phyloP scores from a whole-genome alignment of 1,284 basidiomycete species.

The Gomphus bonarii region DNA sequence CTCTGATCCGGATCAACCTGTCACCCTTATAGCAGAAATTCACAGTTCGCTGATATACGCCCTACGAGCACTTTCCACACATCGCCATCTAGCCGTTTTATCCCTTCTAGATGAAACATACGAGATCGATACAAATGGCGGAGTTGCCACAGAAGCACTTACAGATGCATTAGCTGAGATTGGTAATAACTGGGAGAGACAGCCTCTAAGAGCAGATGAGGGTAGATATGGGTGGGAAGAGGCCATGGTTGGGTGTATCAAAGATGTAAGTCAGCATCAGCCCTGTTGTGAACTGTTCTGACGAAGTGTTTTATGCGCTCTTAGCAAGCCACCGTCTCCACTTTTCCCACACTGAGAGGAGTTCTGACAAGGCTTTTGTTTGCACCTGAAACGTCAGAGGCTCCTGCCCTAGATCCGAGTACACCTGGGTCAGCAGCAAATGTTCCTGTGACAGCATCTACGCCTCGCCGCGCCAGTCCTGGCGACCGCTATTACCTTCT shows the following conservation, averaged over 20 bases:
- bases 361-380: constrained; percentile 72
- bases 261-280: constrained; percentile 54
- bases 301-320: neutral
- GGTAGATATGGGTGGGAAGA: constrained; percentile 76
- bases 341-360: constrained; percentile 66
- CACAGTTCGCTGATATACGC: constrained; percentile 87
- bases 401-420: constrained; percentile 5
- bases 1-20: constrained; percentile 55
- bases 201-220: constrained; percentile 55
- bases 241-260: constrained; percentile 77
- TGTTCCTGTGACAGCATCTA: constrained; percentile 24
- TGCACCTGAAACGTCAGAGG: constrained; percentile 32
- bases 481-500: constrained; percentile 67
- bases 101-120: constrained; percentile 48
- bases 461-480: constrained; percentile 40
- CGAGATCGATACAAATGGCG: constrained; percentile 18
- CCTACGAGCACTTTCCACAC: constrained; percentile 68
- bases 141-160: constrained; percentile 45
- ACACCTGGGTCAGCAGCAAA: constrained; percentile 24
- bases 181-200: constrained; percentile 74
- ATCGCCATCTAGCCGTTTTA: constrained; percentile 57
- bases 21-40: constrained; percentile 75
- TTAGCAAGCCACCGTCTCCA: constrained; percentile 67
- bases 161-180: constrained; percentile 56
- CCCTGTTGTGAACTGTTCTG: neutral